Percentiles rank a stretch among this genome's conserved stretches.
These are phyloP conservation scores for Picea sitchensis DNA, from an alignment of 75 land plant species.

Conservation along the genomic window DNA sequence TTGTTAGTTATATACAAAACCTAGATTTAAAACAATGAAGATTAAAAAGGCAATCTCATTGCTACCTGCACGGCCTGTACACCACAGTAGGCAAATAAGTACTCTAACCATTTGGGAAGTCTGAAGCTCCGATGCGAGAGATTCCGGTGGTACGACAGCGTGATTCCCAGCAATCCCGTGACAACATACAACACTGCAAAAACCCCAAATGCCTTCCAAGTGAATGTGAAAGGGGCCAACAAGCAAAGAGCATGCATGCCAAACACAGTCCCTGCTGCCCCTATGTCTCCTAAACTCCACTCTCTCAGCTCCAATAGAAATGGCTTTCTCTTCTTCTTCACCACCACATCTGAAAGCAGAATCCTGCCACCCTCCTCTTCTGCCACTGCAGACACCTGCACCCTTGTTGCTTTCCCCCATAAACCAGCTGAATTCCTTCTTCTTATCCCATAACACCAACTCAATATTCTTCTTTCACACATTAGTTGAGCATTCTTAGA, in stretches of 20 bases:
- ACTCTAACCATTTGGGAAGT: constrained; percentile 84
- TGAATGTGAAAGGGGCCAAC: constrained; percentile 69
- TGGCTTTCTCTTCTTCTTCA: constrained; percentile 29
- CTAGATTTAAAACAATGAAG: no score
- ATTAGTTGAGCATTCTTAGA: no score
- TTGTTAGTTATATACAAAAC: no score
- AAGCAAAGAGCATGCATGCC: constrained; percentile 54
- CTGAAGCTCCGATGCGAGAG: constrained; percentile 78
- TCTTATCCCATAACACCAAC: no score
- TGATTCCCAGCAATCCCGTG: constrained; percentile 78
- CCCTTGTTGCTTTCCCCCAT: no score
- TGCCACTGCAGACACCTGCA: no score
- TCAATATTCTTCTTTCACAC: no score
- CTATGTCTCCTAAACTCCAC: constrained; percentile 53
- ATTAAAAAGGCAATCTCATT: no score
- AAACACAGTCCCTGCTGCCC: constrained; percentile 37
- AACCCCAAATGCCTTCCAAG: constrained; percentile 54
- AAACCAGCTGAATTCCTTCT: no score
- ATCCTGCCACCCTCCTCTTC: constrained; percentile 17
- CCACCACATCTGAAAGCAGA: constrained; percentile 60
- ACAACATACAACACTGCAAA: constrained; percentile 48
- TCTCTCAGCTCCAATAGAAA: constrained; percentile 25
- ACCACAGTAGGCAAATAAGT: constrained; percentile 77
- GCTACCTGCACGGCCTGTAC: constrained; percentile 66
- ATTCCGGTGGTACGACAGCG: constrained; percentile 72